Conservation (phyloP, 305 asterid genomes). For the Euphrasia arctica region DNA sequence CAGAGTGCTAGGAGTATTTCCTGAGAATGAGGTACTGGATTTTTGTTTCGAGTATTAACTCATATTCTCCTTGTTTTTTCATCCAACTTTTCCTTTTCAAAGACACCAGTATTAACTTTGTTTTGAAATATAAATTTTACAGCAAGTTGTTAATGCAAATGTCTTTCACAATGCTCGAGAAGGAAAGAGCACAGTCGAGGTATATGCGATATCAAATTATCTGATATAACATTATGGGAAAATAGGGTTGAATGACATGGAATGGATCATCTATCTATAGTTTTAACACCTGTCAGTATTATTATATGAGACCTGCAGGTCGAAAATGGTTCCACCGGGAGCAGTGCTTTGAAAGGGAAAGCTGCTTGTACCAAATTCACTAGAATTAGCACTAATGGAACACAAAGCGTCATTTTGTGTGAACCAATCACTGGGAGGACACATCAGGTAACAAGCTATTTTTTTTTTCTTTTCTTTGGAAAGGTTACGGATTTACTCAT, state of each 20-base stretch:
- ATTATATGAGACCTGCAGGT: constrained; percentile 43
- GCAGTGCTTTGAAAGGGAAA: constrained; percentile 58
- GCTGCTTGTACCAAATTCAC: constrained; percentile 87
- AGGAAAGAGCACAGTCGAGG: constrained; percentile 86
- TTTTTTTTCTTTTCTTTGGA: background rate
- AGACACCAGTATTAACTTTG: constrained; percentile 8
- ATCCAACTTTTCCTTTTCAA: too few species aligned
- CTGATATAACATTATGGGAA: background rate
- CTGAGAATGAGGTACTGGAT: constrained; percentile 71
- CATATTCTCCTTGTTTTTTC: constrained; percentile 16
- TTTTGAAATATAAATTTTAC: constrained; percentile 14
- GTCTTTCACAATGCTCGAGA: constrained; percentile 75
- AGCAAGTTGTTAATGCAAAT: constrained; percentile 82
- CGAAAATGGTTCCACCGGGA: constrained; percentile 35
- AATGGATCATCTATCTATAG: background rate
- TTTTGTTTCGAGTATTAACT: constrained; percentile 16
- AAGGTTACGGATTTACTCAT: background rate
- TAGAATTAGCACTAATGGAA: constrained; percentile 77
- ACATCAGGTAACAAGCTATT: constrained; percentile 61
- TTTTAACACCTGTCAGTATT: constrained; percentile 21
- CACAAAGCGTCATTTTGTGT: constrained; percentile 74
- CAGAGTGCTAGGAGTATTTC: constrained; percentile 82
- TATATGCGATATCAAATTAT: constrained; percentile 22
- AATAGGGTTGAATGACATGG: background rate
- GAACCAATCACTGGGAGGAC: constrained; percentile 95